Evolutionary conservation across 2,329 filamentous ascomycete genomes (phyloP).

Genomic region (Cadophora sp.): DNA sequence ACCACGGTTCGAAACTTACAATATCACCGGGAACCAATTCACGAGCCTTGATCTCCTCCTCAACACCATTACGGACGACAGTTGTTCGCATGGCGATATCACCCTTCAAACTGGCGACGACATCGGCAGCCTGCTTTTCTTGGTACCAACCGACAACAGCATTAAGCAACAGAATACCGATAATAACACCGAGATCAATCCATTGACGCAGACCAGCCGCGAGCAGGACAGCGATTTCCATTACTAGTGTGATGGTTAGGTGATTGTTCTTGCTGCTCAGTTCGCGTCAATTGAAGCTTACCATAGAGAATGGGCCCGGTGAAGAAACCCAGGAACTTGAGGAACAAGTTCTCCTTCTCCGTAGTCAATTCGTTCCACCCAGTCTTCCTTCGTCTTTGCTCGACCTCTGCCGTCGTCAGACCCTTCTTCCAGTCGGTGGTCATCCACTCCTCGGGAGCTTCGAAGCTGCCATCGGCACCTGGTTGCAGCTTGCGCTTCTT

Average conservation of each 20-base stretch:
- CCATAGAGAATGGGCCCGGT: slow-evolving; percentile 78
- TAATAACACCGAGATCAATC: slow-evolving; percentile 80
- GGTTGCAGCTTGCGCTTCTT: slow-evolving; percentile 51
- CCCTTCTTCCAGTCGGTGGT: slow-evolving; percentile 71
- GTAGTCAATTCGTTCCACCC: slow-evolving; percentile 76
- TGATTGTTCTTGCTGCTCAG: neutral
- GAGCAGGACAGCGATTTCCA: slow-evolving; percentile 78
- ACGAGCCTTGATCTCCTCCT: slow-evolving; percentile 73
- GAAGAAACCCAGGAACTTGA: slow-evolving; percentile 80
- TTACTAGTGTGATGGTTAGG: slow-evolving; percentile 56
- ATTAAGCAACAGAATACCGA: slow-evolving; percentile 77
- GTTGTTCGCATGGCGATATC: slow-evolving; percentile 78
- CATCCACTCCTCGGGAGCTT: slow-evolving; percentile 69
- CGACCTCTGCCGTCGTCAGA: slow-evolving; percentile 64
- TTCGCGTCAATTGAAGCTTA: slow-evolving; percentile 49
- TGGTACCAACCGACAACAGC: slow-evolving; percentile 81
- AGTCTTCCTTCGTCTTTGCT: slow-evolving; percentile 67
- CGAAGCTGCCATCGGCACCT: slow-evolving; percentile 46
- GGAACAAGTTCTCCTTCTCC: slow-evolving; percentile 77
- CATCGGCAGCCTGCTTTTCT: slow-evolving; percentile 81
- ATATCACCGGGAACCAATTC: slow-evolving; percentile 81
- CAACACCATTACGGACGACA: slow-evolving; percentile 70
- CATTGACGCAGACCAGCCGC: slow-evolving; percentile 78
- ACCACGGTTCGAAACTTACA: slow-evolving; percentile 52
- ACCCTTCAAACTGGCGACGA: slow-evolving; percentile 76